Percentiles rank a stretch among this genome's conserved stretches.
Conservation (phyloP, 257 asterid genomes). For the Solanum tacnaense region DNA sequence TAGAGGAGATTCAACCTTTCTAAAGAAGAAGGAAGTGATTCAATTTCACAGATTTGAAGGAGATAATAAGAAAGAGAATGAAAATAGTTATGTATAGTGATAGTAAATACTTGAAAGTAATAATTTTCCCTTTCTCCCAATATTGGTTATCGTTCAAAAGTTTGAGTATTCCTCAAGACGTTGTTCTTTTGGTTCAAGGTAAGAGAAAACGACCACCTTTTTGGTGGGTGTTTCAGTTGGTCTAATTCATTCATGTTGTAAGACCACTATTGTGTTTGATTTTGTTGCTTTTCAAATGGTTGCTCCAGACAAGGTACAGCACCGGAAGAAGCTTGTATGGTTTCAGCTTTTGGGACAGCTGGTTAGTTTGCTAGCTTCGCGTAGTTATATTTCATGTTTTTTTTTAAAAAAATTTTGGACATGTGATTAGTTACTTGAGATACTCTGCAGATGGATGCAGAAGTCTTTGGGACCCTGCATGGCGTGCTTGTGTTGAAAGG, state of each 20-base stretch:
- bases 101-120: not conserved
- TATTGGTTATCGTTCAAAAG: not conserved
- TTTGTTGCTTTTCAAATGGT: slow-evolving; percentile 7
- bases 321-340: slow-evolving; percentile 96
- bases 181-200: not conserved
- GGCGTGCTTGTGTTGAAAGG: slow-evolving; percentile 81
- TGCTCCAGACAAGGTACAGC: slow-evolving; percentile 80
- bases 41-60: not conserved
- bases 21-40: not conserved
- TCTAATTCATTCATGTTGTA: not conserved
- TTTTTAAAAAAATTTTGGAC: slow-evolving; percentile 1
- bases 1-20: not conserved
- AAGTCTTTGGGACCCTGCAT: slow-evolving; percentile 75
- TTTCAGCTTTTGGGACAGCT: slow-evolving; percentile 78
- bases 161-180: not conserved
- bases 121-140: not conserved
- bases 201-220: not conserved
- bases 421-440: not conserved
- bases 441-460: slow-evolving; percentile 61
- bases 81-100: not conserved
- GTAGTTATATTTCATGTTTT: not conserved
- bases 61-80: not conserved
- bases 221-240: not conserved
- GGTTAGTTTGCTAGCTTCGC: slow-evolving; percentile 22
- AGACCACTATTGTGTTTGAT: not conserved